A percentile compares a stretch with the other conserved stretches of the same genome.
Conservation (phyloP, 2,329 filamentous ascomycete species). For the Periconia sp. region DNA sequence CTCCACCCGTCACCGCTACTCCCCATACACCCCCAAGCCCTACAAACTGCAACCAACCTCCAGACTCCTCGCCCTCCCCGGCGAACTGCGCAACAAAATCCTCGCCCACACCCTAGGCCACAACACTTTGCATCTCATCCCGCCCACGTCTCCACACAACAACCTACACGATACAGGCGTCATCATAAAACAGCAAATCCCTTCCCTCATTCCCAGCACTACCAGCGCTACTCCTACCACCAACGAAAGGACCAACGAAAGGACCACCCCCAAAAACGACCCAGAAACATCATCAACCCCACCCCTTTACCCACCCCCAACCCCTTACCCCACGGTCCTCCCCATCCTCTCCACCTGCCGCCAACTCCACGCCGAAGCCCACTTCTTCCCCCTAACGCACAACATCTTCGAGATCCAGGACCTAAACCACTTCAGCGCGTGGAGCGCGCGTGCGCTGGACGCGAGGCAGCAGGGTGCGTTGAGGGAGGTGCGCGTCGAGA, state of each 20-base stretch:
- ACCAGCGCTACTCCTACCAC: not conserved
- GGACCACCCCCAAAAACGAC: not conserved
- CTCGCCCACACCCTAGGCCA: slow-evolving; percentile 9
- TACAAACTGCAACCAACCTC: too few species aligned
- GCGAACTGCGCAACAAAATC: slow-evolving; percentile 17
- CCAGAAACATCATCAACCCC: not conserved
- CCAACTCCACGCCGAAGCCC: slow-evolving; percentile 14
- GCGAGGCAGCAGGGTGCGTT: not conserved
- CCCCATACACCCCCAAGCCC: too few species aligned
- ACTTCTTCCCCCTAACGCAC: slow-evolving; percentile 5
- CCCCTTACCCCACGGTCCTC: too few species aligned
- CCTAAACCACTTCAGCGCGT: not conserved
- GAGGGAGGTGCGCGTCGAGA: not conserved
- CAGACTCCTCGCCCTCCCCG: too few species aligned
- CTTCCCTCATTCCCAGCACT: too few species aligned
- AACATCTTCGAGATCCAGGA: not conserved
- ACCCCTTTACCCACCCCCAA: too few species aligned
- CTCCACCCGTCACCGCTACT: too few species aligned
- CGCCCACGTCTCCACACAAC: too few species aligned
- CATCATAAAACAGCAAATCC: too few species aligned
- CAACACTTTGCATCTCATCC: too few species aligned
- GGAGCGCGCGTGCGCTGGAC: not conserved
- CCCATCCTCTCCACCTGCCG: slow-evolving; percentile 8
- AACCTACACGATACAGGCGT: too few species aligned
- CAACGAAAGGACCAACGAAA: not conserved